Conservation (phyloP, 208 protist genomes). For the Blechomonas ayalai region DNA sequence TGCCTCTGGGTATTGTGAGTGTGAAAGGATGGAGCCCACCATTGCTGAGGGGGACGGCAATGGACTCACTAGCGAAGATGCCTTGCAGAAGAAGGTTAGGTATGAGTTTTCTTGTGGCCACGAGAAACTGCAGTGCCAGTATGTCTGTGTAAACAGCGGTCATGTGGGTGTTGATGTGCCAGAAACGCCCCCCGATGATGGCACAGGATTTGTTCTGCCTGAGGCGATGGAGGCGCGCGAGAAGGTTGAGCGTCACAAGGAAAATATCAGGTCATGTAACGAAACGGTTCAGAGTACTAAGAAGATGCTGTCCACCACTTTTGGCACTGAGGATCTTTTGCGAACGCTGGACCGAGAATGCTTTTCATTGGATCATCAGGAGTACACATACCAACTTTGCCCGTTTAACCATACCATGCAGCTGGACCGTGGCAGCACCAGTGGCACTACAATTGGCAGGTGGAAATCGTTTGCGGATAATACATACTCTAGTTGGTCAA, state of each 20-base stretch:
- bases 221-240: constrained; percentile 19
- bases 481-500: constrained; percentile 62
- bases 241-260: constrained; percentile 5
- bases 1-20: constrained; percentile 55
- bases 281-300: constrained; percentile 5
- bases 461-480: constrained; percentile 60
- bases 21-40: constrained; percentile 5
- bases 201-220: constrained; percentile 11
- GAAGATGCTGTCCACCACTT: constrained; percentile 4
- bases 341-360: constrained; percentile 33
- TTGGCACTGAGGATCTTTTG: constrained; percentile 49
- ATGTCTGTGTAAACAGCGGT: constrained; percentile 39
- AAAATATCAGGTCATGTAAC: constrained; percentile 12
- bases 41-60: neutral
- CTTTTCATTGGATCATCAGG: constrained; percentile 34
- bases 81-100: neutral
- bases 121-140: constrained; percentile 23
- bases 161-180: constrained; percentile 8
- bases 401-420: constrained; percentile 46
- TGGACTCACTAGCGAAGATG: too few relatives aligned
- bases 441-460: constrained; percentile 18
- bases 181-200: constrained; percentile 12
- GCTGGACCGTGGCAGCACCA: constrained; percentile 11
- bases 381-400: constrained; percentile 50
- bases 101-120: constrained; percentile 45